Conservation (phyloP, 495 filamentous ascomycete species). For the Cairneyella variabilis region DNA sequence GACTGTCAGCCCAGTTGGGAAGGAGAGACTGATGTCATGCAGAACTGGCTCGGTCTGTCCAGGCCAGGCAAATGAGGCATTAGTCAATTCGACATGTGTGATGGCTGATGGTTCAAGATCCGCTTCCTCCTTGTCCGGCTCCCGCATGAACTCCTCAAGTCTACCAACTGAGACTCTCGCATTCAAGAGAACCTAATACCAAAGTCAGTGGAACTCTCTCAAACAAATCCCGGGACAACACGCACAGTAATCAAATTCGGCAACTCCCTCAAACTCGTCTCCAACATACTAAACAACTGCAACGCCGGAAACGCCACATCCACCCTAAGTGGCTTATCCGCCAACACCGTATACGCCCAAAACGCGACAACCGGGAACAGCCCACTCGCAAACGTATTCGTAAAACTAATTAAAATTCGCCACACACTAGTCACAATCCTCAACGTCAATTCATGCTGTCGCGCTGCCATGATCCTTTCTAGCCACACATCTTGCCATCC, state of each 20-base stretch:
- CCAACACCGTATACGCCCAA: conserved; percentile 69
- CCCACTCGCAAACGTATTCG: conserved; percentile 61
- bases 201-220: not conserved
- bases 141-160: conserved; percentile 78
- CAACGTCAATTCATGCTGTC: conserved; percentile 62
- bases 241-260: conserved; percentile 62
- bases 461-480: conserved; percentile 62
- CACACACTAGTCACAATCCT: conserved; percentile 63
- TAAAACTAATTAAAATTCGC: conserved; percentile 50
- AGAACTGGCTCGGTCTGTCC: conserved; percentile 58
- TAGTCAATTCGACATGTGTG: conserved; percentile 47
- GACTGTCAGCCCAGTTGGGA: conserved; percentile 59
- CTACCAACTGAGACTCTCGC: conserved; percentile 71
- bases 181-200: conserved; percentile 51
- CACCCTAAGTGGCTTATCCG: conserved; percentile 59
- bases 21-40: conserved; percentile 54
- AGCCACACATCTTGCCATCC: conserved; percentile 84
- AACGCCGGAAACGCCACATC: conserved; percentile 81
- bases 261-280: conserved; percentile 63
- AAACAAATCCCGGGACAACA: not conserved
- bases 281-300: conserved; percentile 71
- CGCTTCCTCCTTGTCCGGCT: conserved; percentile 64
- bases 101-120: conserved; percentile 32
- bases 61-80: conserved; percentile 76
- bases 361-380: conserved; percentile 76